Base-by-base conservation (phyloP, 352 stramenopile genomes). In the Phytophthora cryptogea region DNA sequence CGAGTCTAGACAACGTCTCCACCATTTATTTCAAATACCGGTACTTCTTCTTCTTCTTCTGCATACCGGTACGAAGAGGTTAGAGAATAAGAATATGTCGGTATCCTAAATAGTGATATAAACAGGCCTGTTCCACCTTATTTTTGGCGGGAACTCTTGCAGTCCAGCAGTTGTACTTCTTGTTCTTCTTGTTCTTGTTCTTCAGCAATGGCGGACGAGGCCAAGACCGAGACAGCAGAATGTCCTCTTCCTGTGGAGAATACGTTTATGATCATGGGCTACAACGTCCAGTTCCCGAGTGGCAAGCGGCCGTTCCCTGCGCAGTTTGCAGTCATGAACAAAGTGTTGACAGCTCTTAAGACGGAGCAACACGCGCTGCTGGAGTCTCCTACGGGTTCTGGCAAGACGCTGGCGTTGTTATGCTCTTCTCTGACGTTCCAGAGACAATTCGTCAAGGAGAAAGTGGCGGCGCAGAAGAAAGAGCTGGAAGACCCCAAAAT, bases 311-410 rank as follows among this genome's bases (percentile, higher is more conserved):
- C 87, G 49, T 96, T 96, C 57, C 85, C 87, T 3, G 83, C 87
- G 37, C 87, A 96, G 56, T 62, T 96, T 27, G 86, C 83, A 1
- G 86, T 96, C 33, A 96, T 96, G 88, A 93, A 77, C 68, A 93
- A 93, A 43, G 84, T 93, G 51, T 55, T 96, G 33, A 57, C 81
- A 32, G 86, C 88, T 41, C 73, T 96, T 37, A 94, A 95, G 59
- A 88, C 68, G 28, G 36, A 74, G 8, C 81, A 95, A 53, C 89
- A 96, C 51, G 88, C 88, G 42, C 68, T 96, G 47, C 66, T 96
- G 20, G 88, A 96, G 68, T 94, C 83, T 10, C 88, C 86, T 0
- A 96, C 88, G 6, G 86, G 88, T 3, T 90, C 79, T 0, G 88
- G 88, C 39, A 96, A 96, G 70, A 96, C 86, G 16, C 68, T 96